Base-by-base conservation (phyloP, 148 eudicot genomes). In the Rhododendron kiyosumense region DNA sequence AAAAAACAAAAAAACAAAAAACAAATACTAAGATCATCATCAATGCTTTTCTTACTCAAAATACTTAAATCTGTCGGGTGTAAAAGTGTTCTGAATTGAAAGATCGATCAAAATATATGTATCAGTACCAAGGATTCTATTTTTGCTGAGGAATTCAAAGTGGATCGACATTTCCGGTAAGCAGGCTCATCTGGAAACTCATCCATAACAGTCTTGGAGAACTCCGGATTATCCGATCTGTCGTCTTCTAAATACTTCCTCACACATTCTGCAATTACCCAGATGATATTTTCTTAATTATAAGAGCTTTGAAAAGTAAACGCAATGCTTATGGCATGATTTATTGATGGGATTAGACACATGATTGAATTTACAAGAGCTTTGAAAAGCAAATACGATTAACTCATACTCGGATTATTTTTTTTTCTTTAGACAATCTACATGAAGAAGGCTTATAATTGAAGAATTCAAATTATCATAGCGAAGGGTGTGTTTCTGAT, bases 181-280 rank as follows among this genome's bases (percentile, higher is more conserved):
- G 94, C 94, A 78, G 94, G 93, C 84, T 94, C 94, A 46, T 92
- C 92, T 57, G 90, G 91, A 61, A 92, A 92, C 85, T 92, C 93
- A 71, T 92, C 94, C 84, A 87, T 77, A 43, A 92, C 86, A 34
- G 86, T 85, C 82, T 89, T 91, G 46, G 90, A 85, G 82, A 90
- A 91, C 85, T 87, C 92, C 12, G 85, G 79, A 57, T 63, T 71
- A 34, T 88, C 87, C 20, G 88, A 88, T 0, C 88, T 91, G 7
- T 92, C 92, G 61, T 90, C 95, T 77, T 89, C 88, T n/a, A 93
- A 63, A 77, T 93, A 93, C 89, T 92, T 92, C 85, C 83, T 81
- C 22, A 92, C 94, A 84, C 93, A 90, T 90, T 93, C 94, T 90
- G 88, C 59, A 77, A 81, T 73, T 48, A 67, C 65, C 82, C 85